Evolutionary conservation across 2,329 filamentous ascomycete genomes (phyloP).

Genomic region (Chaetomium globosum): DNA sequence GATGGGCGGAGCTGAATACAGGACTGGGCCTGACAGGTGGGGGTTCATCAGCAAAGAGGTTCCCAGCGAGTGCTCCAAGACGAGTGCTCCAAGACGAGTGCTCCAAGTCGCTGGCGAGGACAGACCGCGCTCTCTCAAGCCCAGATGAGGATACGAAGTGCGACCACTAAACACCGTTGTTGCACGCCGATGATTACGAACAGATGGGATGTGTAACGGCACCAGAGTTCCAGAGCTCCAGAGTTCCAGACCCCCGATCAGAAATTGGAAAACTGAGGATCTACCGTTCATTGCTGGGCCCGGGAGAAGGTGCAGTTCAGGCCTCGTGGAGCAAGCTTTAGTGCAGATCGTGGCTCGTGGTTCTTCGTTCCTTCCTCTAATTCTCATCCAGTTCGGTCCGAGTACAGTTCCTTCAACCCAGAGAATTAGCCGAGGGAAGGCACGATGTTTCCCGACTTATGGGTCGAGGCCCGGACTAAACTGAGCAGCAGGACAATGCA

Average conservation of each 20-base stretch:
- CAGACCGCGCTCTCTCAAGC: neutral
- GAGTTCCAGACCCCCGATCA: neutral
- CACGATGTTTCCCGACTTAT: neutral
- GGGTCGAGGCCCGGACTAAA: neutral
- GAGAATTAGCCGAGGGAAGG: constrained; percentile 2
- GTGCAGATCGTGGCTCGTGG: constrained; percentile 2
- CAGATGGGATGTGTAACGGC: neutral
- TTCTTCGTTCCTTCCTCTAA: neutral
- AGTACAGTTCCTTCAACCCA: neutral
- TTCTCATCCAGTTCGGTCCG: neutral
- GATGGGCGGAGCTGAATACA: neutral
- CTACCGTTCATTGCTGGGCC: neutral
- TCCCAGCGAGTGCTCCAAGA: neutral
- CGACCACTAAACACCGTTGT: neutral
- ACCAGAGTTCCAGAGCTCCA: neutral
- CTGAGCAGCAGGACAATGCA: neutral
- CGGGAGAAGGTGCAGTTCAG: neutral
- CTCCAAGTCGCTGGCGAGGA: neutral
- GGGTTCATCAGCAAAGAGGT: neutral
- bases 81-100: too few relatives aligned
- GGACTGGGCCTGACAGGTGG: neutral
- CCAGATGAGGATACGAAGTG: neutral
- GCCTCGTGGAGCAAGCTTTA: constrained; percentile 5
- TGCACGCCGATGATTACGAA: constrained; percentile 2
- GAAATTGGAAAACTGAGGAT: neutral